Evolutionary conservation across 2,329 filamentous ascomycete genomes (phyloP), one percentile per base, ranked within the genome.

Genomic region (Xylaria sp.): DNA sequence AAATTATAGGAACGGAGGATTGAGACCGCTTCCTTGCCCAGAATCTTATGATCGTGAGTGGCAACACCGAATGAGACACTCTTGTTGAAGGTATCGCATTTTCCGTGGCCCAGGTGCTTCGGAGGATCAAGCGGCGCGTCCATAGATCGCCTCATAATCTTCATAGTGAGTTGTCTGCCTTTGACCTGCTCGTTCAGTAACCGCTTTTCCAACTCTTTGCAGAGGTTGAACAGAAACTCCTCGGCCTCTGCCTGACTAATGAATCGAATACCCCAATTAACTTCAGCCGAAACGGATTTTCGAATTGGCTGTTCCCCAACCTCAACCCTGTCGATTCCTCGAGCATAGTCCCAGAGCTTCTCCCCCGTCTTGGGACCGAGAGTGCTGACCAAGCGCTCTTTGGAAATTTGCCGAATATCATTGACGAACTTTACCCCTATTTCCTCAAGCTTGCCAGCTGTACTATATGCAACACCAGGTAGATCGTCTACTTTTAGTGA

Each of bases 181-280:
- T 92, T 96, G 59, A 97, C 93, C 33, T 90, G 86, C 76, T 97
- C 93, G 70, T 94, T 92, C 25, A 94, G 76, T 20, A 99, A 81
- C 1, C 96, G 87, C 63, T 90, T 90, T 72, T 94, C 90, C 6
- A 99, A 81, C 78, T 99, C 96, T 63, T 90, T 90, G 75, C 92
- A 96, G 0, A 99, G 82, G 71, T 92, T 96, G 68, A 88, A 83
- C 33, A 98, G 86, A 77, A 99, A 99, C 70, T 96, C 93, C 66
- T 98, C 95, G 0, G 94, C 94, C 79, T 99, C 95, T n/a, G 88
- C 86, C 75, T 97, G 93, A 67, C 87, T 96, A 72, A 96, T 89
- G 76, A 99, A 99, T 5, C 96, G 90, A 63, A 99, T 97, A 2
- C 96, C 96, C 96, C 96, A 99, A 74, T 96, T 99, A 69, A 99